phyloP scores from a whole-genome alignment of 148 eudicot species.

The Agrostemma githago region DNA sequence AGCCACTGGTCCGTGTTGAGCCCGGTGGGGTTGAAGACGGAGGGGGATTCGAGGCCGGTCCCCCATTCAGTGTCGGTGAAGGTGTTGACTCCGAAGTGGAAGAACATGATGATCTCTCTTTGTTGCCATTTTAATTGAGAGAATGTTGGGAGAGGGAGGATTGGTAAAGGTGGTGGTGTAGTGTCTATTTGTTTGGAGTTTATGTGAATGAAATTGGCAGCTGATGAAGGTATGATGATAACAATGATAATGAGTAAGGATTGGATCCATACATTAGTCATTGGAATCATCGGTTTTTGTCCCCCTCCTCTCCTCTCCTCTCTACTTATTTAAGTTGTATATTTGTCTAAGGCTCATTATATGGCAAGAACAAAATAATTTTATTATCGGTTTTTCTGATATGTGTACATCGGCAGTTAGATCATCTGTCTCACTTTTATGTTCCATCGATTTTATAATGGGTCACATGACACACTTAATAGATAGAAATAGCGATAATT shows the following conservation, averaged over 20 bases:
- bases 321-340: neutral
- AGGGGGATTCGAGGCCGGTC: conserved; percentile 58
- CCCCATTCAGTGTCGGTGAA: conserved; percentile 87
- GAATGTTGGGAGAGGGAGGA: conserved; percentile 68
- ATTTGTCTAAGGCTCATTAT: neutral
- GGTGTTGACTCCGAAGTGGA: conserved; percentile 90
- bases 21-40: conserved; percentile 58
- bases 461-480: too few relatives aligned
- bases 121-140: conserved; percentile 88
- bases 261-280: conserved; percentile 23
- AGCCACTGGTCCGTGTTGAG: conserved; percentile 73
- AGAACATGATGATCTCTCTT: conserved; percentile 81
- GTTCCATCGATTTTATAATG: too few relatives aligned
- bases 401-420: too few relatives aligned
- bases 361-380: neutral
- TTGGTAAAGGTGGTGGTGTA: conserved; percentile 73
- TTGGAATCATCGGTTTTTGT: conserved; percentile 4
- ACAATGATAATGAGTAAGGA: conserved; percentile 9
- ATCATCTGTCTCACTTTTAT: too few relatives aligned
- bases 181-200: conserved; percentile 8
- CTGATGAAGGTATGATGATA: conserved; percentile 9
- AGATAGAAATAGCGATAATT: too few relatives aligned
- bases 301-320: neutral
- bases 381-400: too few relatives aligned
- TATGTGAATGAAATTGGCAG: neutral